Evolutionary conservation across 2,329 filamentous ascomycete species (phyloP).

Genomic region (Ascochyta pisi): DNA sequence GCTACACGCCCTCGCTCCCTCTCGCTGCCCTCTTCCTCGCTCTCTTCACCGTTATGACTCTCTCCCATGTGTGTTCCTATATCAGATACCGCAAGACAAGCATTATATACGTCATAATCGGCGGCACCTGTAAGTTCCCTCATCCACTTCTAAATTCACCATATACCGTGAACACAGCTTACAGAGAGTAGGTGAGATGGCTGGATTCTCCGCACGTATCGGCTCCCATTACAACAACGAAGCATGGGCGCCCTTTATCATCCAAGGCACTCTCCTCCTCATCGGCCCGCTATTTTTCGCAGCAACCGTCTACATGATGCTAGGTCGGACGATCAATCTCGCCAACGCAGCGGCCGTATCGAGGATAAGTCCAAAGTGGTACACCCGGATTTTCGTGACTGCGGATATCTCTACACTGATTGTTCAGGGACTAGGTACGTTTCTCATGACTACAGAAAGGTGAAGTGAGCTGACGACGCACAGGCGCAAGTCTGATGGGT

Average conservation of each 20-base stretch:
- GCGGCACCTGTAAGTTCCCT: slow-evolving; percentile 32
- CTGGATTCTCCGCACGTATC: slow-evolving; percentile 52
- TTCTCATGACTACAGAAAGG: no score
- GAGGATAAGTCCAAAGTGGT: slow-evolving; percentile 38
- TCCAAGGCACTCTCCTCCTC: slow-evolving; percentile 52
- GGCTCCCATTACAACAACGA: slow-evolving; percentile 47
- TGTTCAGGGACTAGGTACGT: slow-evolving; percentile 40
- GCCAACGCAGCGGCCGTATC: slow-evolving; percentile 36
- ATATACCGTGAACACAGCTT: no score
- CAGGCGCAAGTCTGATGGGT: slow-evolving; percentile 43
- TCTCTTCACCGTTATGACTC: slow-evolving; percentile 32
- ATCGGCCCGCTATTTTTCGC: slow-evolving; percentile 56
- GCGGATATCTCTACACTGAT: slow-evolving; percentile 40
- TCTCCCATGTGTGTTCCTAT: slow-evolving; percentile 25
- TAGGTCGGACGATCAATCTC: slow-evolving; percentile 49
- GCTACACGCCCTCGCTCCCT: slow-evolving; percentile 39
- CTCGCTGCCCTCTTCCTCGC: slow-evolving; percentile 33
- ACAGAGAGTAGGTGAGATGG: slow-evolving; percentile 45
- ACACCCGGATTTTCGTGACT: slow-evolving; percentile 37
- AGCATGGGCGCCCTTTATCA: slow-evolving; percentile 50
- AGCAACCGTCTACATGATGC: slow-evolving; percentile 57
- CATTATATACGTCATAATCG: slow-evolving; percentile 37
- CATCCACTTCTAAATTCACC: background rate
- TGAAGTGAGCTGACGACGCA: background rate
- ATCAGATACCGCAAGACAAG: slow-evolving; percentile 1